Conservation (phyloP, 2,329 filamentous ascomycete genomes). For the Colletotrichum gloeosporioides region DNA sequence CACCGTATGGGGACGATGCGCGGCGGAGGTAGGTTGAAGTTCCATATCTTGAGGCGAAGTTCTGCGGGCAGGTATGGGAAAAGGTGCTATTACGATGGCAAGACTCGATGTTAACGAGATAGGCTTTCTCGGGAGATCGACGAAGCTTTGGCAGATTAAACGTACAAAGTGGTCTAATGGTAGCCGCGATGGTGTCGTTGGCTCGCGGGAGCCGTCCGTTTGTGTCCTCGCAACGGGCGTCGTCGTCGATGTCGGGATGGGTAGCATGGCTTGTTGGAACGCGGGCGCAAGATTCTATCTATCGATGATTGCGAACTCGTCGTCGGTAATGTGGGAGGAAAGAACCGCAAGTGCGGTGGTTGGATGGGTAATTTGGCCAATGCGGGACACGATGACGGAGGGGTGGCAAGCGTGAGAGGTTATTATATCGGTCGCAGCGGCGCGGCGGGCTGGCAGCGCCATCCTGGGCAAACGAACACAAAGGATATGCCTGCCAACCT, state of each 20-base stretch:
- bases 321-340: neutral
- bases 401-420: slow-evolving; percentile 9
- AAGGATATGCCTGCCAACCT: slow-evolving; percentile 20
- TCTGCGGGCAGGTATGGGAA: slow-evolving; percentile 51
- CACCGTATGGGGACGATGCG: slow-evolving; percentile 51
- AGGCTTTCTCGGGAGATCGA: slow-evolving; percentile 9
- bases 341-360: neutral
- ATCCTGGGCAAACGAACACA: slow-evolving; percentile 15
- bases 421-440: slow-evolving; percentile 14
- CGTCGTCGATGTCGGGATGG: neutral
- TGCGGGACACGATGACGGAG: slow-evolving; percentile 5
- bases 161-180: slow-evolving; percentile 14
- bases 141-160: neutral
- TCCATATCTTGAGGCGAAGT: slow-evolving; percentile 54
- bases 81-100: slow-evolving; percentile 35
- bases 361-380: neutral
- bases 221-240: neutral
- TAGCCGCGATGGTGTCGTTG: neutral
- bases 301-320: neutral
- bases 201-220: neutral
- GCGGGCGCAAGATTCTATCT: neutral
- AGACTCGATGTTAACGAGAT: neutral
- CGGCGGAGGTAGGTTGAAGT: slow-evolving; percentile 44
- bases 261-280: neutral
- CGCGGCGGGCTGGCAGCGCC: slow-evolving; percentile 4